A percentile compares a stretch with the other conserved stretches of the same genome.
Conservation (phyloP, 495 filamentous ascomycete genomes). For the Neurospora cerealis region DNA sequence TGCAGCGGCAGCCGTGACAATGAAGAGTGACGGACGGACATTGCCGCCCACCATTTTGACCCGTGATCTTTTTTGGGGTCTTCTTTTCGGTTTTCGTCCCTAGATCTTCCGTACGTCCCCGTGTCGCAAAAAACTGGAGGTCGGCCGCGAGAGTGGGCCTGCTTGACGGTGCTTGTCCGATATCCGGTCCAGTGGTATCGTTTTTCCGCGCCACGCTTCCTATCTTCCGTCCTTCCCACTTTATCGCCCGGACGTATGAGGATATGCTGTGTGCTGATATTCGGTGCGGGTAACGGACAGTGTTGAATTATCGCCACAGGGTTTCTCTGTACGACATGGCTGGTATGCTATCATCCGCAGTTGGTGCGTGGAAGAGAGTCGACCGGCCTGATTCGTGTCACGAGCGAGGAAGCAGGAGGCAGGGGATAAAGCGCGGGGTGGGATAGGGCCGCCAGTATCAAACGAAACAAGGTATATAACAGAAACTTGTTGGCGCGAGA, state of each 20-base stretch:
- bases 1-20: slow-evolving; percentile 4
- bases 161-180: neutral
- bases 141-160: neutral
- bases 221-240: neutral
- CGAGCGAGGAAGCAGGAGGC: neutral
- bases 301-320: slow-evolving; percentile 14
- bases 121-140: neutral
- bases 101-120: neutral
- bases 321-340: slow-evolving; percentile 17
- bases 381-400: neutral
- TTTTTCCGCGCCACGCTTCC: neutral
- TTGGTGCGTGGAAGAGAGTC: neutral
- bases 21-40: slow-evolving; percentile 6
- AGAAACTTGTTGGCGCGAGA: slow-evolving; percentile 2
- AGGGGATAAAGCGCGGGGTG: neutral
- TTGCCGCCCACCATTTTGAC: slow-evolving; percentile 13
- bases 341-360: neutral
- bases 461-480: neutral
- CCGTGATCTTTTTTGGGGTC: neutral
- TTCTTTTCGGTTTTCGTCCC: neutral
- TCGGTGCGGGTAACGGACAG: slow-evolving; percentile 12
- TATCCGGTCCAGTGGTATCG: neutral
- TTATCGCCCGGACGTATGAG: neutral
- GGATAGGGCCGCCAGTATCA: neutral
- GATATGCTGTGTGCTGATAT: neutral